A percentile compares a stretch with the other conserved stretches of the same genome.
Conservation (phyloP, 805 yeast genomes). For the Ogataea minuta region DNA sequence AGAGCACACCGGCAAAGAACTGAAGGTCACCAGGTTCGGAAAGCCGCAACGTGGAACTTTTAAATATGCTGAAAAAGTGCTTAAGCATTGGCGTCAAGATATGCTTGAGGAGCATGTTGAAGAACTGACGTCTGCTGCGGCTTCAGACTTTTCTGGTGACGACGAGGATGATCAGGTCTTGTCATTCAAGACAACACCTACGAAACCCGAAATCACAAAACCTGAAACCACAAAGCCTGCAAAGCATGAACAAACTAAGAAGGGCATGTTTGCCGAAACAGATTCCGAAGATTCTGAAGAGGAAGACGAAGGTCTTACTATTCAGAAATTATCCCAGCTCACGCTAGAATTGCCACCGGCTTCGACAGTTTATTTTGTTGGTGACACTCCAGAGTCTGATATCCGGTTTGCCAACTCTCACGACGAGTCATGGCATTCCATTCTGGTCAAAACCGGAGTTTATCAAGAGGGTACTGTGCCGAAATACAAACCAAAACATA, state of each 20-base stretch:
- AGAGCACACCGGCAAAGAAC: constrained; percentile 80
- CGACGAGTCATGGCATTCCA: constrained; percentile 81
- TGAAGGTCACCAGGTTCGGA: constrained; percentile 81
- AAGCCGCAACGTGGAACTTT: constrained; percentile 89
- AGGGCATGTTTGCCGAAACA: constrained; percentile 27
- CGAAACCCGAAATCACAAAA: constrained; percentile 4
- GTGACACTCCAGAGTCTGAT: constrained; percentile 88
- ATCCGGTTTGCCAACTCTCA: constrained; percentile 85
- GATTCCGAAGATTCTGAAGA: constrained; percentile 33
- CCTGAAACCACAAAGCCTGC: constrained; percentile 4
- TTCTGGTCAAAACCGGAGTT: constrained; percentile 83
- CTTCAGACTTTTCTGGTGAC: constrained; percentile 21
- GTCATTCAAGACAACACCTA: constrained; percentile 17
- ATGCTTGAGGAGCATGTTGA: constrained; percentile 73
- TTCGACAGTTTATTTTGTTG: constrained; percentile 82
- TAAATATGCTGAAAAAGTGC: constrained; percentile 75
- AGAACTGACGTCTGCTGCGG: constrained; percentile 28
- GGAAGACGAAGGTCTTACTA: constrained; percentile 42
- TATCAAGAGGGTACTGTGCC: constrained; percentile 79
- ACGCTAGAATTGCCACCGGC: constrained; percentile 72
- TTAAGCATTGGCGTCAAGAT: constrained; percentile 75
- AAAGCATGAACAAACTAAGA: constrained; percentile 4
- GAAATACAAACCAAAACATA: constrained; percentile 73
- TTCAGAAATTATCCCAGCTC: constrained; percentile 43
- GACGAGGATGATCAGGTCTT: constrained; percentile 16